Evolutionary conservation across 2,329 filamentous ascomycete genomes (phyloP), one percentile per base, ranked within the genome.

Genomic region (Teratosphaeriaceae sp.): DNA sequence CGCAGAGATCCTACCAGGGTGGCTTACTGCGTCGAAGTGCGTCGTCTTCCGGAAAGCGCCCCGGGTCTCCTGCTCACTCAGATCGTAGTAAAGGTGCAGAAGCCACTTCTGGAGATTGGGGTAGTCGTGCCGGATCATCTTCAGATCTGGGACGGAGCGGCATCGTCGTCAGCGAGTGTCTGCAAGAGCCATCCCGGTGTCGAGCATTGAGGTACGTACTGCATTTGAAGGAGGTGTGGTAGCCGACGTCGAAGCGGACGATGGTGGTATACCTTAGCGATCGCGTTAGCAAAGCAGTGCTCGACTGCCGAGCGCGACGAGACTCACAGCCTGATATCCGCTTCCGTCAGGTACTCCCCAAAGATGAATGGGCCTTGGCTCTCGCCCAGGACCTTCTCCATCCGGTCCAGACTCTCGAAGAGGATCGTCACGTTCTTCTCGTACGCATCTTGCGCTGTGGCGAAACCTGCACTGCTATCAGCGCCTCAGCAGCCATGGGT

Each of bases 221-320:
- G 52, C 79, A 83, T 67, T 85, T 85, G 73, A 90, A 90, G 66
- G 89, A 84, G 68, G 92, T 87, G 41, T 94, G 84, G 60, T 94
- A 94, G 55, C 87, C 84, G 22, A 75, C 68, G 49, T 88, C 84
- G 54, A 87, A 87, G 2, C 83, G 79, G 49, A 85, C 70, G 37
- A 88, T 76, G 3, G 84, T 88, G 12, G 83, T 82, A 58, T 75
- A 61, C 29, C 48, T 51, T n/a, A n/a, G n/a, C n/a, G n/a, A n/a
- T n/a, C n/a, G n/a, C n/a, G n/a, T n/a, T n/a, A n/a, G n/a, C n/a
- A n/a, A n/a, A n/a, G n/a, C n/a, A n/a, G n/a, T n/a, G n/a, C n/a
- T n/a, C n/a, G n/a, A n/a, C n/a, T n/a, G n/a, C n/a, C n/a, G n/a
- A n/a, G n/a, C n/a, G n/a, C n/a, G n/a, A n/a, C n/a, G 20, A 13